A percentile compares a stretch with the other conserved stretches of the same genome.
Conservation (phyloP, 139 green algal species). For the Nannochloris sp. region DNA sequence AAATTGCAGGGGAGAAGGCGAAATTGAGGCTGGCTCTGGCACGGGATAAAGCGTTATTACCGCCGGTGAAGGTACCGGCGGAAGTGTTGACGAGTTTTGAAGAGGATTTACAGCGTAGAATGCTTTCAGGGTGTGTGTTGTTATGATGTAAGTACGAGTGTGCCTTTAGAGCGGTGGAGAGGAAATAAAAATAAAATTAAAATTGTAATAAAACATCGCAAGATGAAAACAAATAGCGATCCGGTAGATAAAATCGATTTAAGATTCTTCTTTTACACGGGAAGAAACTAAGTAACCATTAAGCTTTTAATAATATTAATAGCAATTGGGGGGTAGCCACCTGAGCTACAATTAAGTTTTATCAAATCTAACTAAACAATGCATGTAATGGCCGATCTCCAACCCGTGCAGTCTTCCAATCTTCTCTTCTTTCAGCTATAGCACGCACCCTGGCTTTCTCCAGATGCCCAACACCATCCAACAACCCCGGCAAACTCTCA, state of each 20-base stretch:
- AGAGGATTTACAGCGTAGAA: constrained; percentile 23
- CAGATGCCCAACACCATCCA: constrained; percentile 46
- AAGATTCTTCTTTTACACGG: no score
- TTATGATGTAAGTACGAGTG: constrained; percentile 1
- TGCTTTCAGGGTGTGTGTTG: constrained; percentile 22
- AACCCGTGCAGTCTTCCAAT: constrained; percentile 53
- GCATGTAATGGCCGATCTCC: constrained; percentile 26
- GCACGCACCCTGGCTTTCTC: constrained; percentile 42
- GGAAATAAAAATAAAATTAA: not conserved
- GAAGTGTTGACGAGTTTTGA: constrained; percentile 25
- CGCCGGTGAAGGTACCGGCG: not conserved
- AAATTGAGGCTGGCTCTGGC: constrained; percentile 36
- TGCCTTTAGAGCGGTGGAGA: not conserved
- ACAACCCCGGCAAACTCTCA: constrained; percentile 58
- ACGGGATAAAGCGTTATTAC: constrained; percentile 30
- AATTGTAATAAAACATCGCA: no score
- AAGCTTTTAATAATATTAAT: no score
- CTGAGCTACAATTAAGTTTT: constrained; percentile 1
- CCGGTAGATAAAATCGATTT: no score
- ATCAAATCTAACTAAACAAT: constrained; percentile 37
- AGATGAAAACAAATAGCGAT: no score
- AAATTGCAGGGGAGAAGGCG: constrained; percentile 18
- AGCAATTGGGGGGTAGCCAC: not conserved
- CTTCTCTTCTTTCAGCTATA: constrained; percentile 49
- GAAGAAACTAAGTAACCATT: no score